A percentile compares a stretch with the other conserved stretches of the same genome.
These are phyloP conservation scores for Platanthera zijinensis DNA, from an alignment of 106 monocot species.

Conservation along the genomic window DNA sequence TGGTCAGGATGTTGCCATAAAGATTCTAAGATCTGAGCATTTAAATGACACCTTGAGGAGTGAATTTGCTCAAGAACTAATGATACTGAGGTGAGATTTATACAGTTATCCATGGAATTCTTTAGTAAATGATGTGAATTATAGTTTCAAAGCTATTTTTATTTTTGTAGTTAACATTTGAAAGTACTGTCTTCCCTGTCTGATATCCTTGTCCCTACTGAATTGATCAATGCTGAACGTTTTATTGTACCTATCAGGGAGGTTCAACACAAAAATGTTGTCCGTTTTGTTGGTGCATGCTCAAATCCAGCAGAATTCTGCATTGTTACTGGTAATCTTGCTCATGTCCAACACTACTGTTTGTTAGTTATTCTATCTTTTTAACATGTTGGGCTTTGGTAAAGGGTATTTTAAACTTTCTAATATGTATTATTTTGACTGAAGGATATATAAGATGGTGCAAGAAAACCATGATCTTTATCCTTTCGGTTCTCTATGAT, in stretches of 20 bases:
- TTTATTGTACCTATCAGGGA: constrained; percentile 29
- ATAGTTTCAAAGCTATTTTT: neutral
- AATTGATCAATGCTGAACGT: neutral
- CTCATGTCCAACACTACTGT: neutral
- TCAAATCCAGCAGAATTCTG: constrained; percentile 46
- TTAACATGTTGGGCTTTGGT: neutral
- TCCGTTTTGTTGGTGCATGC: constrained; percentile 50
- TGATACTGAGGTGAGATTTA: constrained; percentile 59
- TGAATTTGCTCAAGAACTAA: constrained; percentile 90
- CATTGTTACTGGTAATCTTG: constrained; percentile 53
- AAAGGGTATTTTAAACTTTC: neutral
- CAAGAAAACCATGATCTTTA: no score
- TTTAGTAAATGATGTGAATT: neutral
- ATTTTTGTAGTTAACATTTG: neutral
- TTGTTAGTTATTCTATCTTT: neutral
- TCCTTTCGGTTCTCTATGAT: no score
- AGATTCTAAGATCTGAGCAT: constrained; percentile 69
- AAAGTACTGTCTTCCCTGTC: neutral
- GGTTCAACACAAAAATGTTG: constrained; percentile 58
- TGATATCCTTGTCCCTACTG: neutral
- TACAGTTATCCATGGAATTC: neutral
- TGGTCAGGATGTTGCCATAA: constrained; percentile 86
- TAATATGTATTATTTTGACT: neutral
- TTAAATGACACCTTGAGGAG: constrained; percentile 39
- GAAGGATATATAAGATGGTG: neutral